These are phyloP conservation scores for Talaromyces piceae DNA, from an alignment of 2,329 filamentous ascomycete species.

Conservation along the genomic window DNA sequence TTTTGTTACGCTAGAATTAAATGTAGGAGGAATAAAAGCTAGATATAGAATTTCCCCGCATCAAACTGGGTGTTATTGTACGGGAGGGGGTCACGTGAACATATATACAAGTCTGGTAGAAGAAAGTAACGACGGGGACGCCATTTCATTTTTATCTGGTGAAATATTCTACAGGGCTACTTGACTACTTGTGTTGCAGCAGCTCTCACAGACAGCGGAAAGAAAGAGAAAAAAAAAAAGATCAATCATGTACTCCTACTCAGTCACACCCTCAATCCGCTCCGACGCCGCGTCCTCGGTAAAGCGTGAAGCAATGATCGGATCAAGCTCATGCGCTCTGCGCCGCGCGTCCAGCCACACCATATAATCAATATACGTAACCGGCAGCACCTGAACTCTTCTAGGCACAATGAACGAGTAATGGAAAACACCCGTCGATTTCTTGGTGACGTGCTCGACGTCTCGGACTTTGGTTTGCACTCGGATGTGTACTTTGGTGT, in stretches of 20 bases:
- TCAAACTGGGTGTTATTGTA: neutral
- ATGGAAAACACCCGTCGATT: constrained; percentile 66
- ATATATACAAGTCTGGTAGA: no score
- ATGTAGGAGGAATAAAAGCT: no score
- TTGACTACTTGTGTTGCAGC: no score
- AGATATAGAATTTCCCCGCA: neutral
- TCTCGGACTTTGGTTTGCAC: constrained; percentile 66
- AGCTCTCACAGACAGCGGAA: no score
- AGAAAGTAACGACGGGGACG: no score
- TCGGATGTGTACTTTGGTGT: constrained; percentile 60
- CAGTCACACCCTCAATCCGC: constrained; percentile 28
- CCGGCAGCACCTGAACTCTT: constrained; percentile 59
- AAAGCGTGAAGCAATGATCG: constrained; percentile 29
- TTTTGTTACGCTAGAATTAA: neutral
- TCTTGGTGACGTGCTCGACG: constrained; percentile 61
- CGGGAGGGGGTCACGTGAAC: neutral
- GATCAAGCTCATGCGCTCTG: constrained; percentile 45
- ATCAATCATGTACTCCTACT: constrained; percentile 20
- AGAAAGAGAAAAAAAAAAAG: neutral
- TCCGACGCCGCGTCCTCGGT: constrained; percentile 19
- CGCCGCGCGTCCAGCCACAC: constrained; percentile 56
- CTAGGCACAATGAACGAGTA: constrained; percentile 64
- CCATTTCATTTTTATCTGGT: no score
- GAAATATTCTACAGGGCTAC: no score
- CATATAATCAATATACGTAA: constrained; percentile 58